Base-by-base conservation (phyloP, 345 rosid species). In the Syzygium grande region DNA sequence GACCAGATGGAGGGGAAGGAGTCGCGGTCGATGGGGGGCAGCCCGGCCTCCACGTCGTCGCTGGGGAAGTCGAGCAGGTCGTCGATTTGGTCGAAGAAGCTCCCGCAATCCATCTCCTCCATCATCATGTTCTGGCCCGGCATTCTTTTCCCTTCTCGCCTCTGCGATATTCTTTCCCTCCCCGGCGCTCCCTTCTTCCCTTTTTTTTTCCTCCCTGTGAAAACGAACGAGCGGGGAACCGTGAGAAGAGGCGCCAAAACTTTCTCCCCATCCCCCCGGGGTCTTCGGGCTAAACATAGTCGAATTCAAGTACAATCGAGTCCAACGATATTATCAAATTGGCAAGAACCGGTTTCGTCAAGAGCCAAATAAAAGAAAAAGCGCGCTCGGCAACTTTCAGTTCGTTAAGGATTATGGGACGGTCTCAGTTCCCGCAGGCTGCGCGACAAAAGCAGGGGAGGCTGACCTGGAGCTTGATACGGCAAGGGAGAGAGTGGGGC, bases 41-140 rank as follows among this genome's bases (percentile, higher is more conserved):
- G 80, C 56, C 91, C 91, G 84, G 92, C 91, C 34, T 94, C 96
- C 49, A 94, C 89, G 52, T 96, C 99, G 78, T 94, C 98, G 88
- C 89, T 86, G 85, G 99, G 97, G 85, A 97, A 95, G 84, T 97
- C 98, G 85, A 96, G 93, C 73, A 97, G 88, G 89, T 98, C 98
- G 78, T 98, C 99, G 88, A 98, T 96, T 90, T 96, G 96, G 89
- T 97, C 98, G 90, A 98, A 96, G 96, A 97, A 97, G 94, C 95
- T 94, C 51, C 96, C 96, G 91, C 97, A 98, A 89, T 97, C 99
- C 49, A 95, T 91, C 90, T 97, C 98, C 68, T 96, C 99, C n/a
- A 90, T 87, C n/a, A 90, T 87, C 92, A 94, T 92, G 91, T 93
- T 92, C 86, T 93, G 93, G 87, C 92, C 98, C 90, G 94, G 88